These are phyloP conservation scores for Sclerotinia trifoliorum DNA, from an alignment of 2,329 filamentous ascomycete genomes.

Conservation along the genomic window DNA sequence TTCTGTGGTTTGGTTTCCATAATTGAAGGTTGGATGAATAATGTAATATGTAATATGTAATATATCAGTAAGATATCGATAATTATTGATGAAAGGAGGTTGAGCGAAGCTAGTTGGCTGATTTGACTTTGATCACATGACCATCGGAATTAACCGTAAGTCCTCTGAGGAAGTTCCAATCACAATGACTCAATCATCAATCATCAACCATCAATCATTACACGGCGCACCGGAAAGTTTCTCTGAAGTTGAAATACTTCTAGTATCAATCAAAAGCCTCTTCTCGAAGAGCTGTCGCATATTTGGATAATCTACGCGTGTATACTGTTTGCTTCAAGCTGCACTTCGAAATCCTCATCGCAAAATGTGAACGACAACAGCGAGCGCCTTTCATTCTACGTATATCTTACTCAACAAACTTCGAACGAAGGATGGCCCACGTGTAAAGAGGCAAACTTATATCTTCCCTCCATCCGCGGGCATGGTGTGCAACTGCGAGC, in stretches of 20 bases:
- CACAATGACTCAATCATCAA: too few species aligned
- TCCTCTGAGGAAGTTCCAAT: too few species aligned
- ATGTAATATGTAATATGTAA: too few species aligned
- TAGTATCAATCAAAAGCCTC: background rate
- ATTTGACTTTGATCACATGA: background rate
- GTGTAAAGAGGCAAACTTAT: background rate
- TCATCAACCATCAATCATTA: background rate
- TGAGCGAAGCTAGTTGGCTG: background rate
- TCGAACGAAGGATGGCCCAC: background rate
- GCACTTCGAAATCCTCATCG: background rate
- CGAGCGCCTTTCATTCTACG: background rate
- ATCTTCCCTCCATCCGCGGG: too few species aligned
- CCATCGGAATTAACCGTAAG: background rate
- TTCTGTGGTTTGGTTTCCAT: slow-evolving; percentile 40
- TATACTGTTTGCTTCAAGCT: too few species aligned
- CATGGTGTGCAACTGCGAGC: background rate
- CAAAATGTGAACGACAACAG: too few species aligned
- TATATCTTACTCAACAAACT: background rate
- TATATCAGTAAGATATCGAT: too few species aligned
- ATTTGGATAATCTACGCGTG: too few species aligned
- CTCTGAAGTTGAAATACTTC: background rate
- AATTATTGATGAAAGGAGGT: background rate
- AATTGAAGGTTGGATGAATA: background rate
- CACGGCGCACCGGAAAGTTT: too few species aligned
- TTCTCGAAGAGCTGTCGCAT: background rate